A percentile compares a stretch with the other conserved stretches of the same genome.
These are phyloP conservation scores for Xylaria castorea DNA, from an alignment of 495 filamentous ascomycete genomes.

Conservation along the genomic window DNA sequence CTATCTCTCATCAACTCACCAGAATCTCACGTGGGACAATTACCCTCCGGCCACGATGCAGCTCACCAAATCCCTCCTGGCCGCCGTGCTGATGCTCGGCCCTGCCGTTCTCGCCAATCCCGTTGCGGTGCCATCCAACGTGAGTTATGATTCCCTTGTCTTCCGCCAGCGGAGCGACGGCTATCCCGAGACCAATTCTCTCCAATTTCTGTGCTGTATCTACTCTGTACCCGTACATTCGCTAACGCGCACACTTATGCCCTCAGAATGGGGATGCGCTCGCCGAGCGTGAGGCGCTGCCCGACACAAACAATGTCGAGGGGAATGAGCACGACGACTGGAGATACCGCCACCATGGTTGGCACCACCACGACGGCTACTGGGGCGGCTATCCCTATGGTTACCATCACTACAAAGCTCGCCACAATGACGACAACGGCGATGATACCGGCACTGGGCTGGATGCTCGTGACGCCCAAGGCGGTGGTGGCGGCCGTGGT, in stretches of 20 bases:
- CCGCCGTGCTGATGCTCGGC: slow-evolving; percentile 35
- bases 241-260: neutral
- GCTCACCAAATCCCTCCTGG: slow-evolving; percentile 36
- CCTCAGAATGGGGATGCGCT: slow-evolving; percentile 6
- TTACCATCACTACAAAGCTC: neutral
- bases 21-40: neutral
- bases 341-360: neutral
- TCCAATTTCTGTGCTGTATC: neutral
- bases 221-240: neutral
- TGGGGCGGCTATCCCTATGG: neutral
- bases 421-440: neutral
- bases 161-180: neutral
- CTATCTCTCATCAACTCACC: neutral
- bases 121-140: slow-evolving; percentile 5
- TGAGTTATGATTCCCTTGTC: neutral
- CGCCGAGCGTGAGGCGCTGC: neutral
- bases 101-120: slow-evolving; percentile 35
- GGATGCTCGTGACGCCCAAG: neutral
- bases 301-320: neutral
- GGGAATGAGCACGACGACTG: neutral
- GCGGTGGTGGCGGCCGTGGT: neutral
- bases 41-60: slow-evolving; percentile 28
- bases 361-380: neutral
- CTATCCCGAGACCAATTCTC: neutral
- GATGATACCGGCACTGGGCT: neutral